Conservation (phyloP, 345 rosid species). For the Boechera retrofracta region DNA sequence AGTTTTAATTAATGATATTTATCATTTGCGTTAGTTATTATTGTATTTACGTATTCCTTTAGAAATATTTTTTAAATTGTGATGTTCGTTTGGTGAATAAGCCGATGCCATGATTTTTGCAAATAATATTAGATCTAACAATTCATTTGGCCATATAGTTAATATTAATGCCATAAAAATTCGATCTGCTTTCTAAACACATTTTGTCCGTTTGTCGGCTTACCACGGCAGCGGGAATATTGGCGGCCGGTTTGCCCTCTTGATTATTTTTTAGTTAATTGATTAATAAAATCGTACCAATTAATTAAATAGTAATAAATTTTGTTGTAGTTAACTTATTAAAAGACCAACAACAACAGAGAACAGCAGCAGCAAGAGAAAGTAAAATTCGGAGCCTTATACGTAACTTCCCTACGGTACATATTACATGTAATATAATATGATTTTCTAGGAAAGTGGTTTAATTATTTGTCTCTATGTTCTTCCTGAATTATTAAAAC, state of each 20-base stretch:
- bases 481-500: conserved; percentile 13
- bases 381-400: conserved; percentile 15
- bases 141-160: neutral
- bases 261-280: conserved; percentile 12
- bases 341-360: conserved; percentile 2
- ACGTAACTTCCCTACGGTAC: conserved; percentile 31
- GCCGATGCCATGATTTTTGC: conserved; percentile 28
- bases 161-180: conserved; percentile 9
- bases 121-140: conserved; percentile 7
- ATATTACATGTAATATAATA: neutral
- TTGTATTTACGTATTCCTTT: conserved; percentile 2
- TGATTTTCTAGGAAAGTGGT: conserved; percentile 32
- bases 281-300: conserved; percentile 9
- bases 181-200: conserved; percentile 38
- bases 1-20: neutral
- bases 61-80: neutral
- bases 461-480: conserved; percentile 15
- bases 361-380: conserved; percentile 17
- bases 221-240: conserved; percentile 47
- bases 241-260: conserved; percentile 48
- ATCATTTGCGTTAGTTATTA: conserved; percentile 13
- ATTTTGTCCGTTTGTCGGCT: conserved; percentile 49
- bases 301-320: neutral
- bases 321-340: neutral
- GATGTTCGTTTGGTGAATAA: conserved; percentile 28